phyloP scores from a whole-genome alignment of 495 filamentous ascomycete genomes.

The Talaromyces stipitatus region DNA sequence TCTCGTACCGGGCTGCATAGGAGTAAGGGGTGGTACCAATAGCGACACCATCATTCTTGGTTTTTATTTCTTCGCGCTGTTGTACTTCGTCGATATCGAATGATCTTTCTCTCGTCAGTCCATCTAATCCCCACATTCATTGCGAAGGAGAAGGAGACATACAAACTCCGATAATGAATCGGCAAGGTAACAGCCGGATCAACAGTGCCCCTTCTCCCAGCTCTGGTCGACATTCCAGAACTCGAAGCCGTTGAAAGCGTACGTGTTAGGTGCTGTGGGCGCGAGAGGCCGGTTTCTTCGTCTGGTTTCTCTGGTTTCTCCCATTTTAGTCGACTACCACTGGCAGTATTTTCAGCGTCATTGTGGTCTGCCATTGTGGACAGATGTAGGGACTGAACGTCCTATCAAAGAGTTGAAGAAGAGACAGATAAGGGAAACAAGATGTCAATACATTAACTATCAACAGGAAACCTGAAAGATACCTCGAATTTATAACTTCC shows the following conservation, averaged over 20 bases:
- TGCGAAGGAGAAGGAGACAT: constrained; percentile 12
- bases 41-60: constrained; percentile 26
- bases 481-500: too few relatives aligned
- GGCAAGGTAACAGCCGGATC: constrained; percentile 42
- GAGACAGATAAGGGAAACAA: too few relatives aligned
- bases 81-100: constrained; percentile 46
- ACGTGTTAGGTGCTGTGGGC: constrained; percentile 1
- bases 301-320: background rate
- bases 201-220: constrained; percentile 17
- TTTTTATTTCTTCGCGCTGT: constrained; percentile 29
- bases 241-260: background rate
- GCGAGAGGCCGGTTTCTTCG: background rate
- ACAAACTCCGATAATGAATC: constrained; percentile 42
- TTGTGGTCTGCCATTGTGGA: constrained; percentile 6
- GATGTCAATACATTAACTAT: too few relatives aligned
- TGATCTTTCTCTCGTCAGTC: constrained; percentile 17
- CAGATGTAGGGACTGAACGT: too few relatives aligned
- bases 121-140: background rate
- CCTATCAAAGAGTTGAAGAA: too few relatives aligned
- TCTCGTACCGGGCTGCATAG: background rate
- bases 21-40: constrained; percentile 21
- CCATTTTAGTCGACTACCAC: background rate
- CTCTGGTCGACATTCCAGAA: constrained; percentile 12
- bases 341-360: background rate
- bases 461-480: too few relatives aligned